Base-by-base conservation (phyloP, 1,284 basidiomycete species). In the Cryptococcus sp. region DNA sequence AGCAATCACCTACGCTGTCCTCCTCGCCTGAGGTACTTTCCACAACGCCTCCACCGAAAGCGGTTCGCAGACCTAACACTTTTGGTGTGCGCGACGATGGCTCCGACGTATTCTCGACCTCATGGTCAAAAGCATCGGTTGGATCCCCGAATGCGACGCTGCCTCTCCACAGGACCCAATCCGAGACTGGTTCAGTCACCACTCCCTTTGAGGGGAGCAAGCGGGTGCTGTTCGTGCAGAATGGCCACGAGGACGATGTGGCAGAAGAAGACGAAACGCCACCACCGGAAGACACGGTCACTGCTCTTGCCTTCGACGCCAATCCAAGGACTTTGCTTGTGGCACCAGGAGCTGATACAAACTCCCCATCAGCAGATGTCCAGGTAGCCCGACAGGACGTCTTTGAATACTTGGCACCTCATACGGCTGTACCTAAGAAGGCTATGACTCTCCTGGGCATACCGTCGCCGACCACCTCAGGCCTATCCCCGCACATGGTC, bases 81-180 rank as follows among this genome's bases (percentile, higher is more conserved):
- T 73, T 75, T 41, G 70, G 71, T 1, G 63, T 75, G 11, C 50
- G 53, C 19, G 71, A 73, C 55, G 71, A 73, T 51, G 73, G 69
- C 0, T 67, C 69, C 6, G 68, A 66, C 17, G 23, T 64, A 1
- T 59, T 56, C 38, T 25, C 15, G 38, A 11, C 27, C 17, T 25
- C 20, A 7, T n/a, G 20, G 0, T 23, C 22, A 47, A 27, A 47
- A 20, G 16, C 6, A 16, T 27, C 22, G 16, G 39, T 25, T 41
- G 55, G 23, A 4, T 16, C n/a, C 10, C 17, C 45, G 13, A 27
- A 42, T 27, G 16, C 23, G 35, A 45, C 53, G 41, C 22, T 52
- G n/a, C 52, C 5, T 5, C 47, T 45, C 40, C 46, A 57, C 19
- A 41, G 58, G 53, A 20, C 58, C 1, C 48, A 54, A 6, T 59